Evolutionary conservation across 441 rosid species (phyloP).

Genomic region (Lepidium campestre): DNA sequence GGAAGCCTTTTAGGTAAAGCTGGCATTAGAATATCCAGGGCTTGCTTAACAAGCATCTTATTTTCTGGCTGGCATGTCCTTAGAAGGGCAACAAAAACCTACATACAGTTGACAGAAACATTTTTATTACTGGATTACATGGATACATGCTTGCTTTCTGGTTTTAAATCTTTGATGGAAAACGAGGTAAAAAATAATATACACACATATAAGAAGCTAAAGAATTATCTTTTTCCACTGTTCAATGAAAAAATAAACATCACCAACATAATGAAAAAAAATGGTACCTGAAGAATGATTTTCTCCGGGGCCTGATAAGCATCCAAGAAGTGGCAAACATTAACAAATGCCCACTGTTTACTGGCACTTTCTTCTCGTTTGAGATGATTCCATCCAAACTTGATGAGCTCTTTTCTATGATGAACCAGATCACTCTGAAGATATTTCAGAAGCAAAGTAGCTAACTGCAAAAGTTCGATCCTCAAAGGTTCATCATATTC

Average conservation of each 20-base stretch:
- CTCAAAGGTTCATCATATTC: conserved; percentile 97
- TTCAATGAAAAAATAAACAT: conserved; percentile 51
- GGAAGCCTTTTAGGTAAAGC: conserved; percentile 96
- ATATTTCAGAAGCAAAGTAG: conserved; percentile 93
- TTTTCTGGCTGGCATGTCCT: conserved; percentile 98
- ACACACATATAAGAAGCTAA: neutral
- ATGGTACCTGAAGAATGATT: conserved; percentile 89
- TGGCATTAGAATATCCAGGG: conserved; percentile 97
- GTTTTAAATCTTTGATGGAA: neutral
- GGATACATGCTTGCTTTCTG: conserved; percentile 3
- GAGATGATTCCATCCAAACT: conserved; percentile 99
- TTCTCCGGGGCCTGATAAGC: conserved; percentile 99
- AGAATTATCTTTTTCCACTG: neutral
- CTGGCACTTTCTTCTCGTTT: conserved; percentile 99
- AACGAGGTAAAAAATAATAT: neutral
- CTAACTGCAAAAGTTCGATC: conserved; percentile 98
- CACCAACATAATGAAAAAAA: conserved; percentile 11
- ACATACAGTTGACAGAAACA: conserved; percentile 29
- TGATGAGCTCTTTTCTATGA: conserved; percentile 96
- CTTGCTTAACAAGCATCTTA: conserved; percentile 96
- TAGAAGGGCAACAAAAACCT: conserved; percentile 99
- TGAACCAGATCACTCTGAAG: conserved; percentile 93
- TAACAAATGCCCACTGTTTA: conserved; percentile 99
- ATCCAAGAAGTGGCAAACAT: conserved; percentile 98
- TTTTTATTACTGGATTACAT: neutral